Evolutionary conservation across 2,329 filamentous ascomycete genomes (phyloP), one percentile per base, ranked within the genome.

Genomic region (Trichoderma citrinoviride): DNA sequence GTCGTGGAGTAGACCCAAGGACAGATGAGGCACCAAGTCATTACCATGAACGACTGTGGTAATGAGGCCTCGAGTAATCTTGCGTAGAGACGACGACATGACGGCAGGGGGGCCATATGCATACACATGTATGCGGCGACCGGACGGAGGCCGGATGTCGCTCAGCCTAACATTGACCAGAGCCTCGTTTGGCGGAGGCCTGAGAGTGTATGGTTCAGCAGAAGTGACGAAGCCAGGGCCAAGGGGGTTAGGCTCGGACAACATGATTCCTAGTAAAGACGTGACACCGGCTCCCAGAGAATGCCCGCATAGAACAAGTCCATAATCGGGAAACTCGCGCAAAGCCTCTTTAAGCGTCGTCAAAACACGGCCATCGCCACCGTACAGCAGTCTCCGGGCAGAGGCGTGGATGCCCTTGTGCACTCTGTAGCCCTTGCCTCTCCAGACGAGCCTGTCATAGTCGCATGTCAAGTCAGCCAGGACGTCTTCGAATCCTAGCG

Each of bases 361-460:
- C 67, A 92, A 80, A 1, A 92, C 87, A 27, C 85, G 81, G 1
- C 87, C 87, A 55, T 90, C 88, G 53, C 83, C 86, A 8, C 88
- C 88, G 70, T 88, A 88, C 0, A 92, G 77, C 0, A 92, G 80
- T 12, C 89, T 83, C 21, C 85, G 82, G 4, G 89, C 89, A 1
- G 89, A 91, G 0, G 89, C 88, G 72, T 91, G 88, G 62, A 92
- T 87, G 15, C 89, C 89, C 73, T 91, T 91, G 75, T 92, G 89
- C 0, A 91, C 89, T 68, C 88, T 86, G 78, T 90, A 91, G 1
- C 79, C 77, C 65, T 81, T 83, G 17, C 87, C 87, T 65, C 86
- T 82, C 87, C 89, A 89, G 5, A 78, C 67, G 10, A 90, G 76
- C 62, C 87, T 82, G 69, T 90, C 88, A 68, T 91, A 91, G 53